phyloP scores from a whole-genome alignment of 306 rosid species.

The Cajanus cajan region DNA sequence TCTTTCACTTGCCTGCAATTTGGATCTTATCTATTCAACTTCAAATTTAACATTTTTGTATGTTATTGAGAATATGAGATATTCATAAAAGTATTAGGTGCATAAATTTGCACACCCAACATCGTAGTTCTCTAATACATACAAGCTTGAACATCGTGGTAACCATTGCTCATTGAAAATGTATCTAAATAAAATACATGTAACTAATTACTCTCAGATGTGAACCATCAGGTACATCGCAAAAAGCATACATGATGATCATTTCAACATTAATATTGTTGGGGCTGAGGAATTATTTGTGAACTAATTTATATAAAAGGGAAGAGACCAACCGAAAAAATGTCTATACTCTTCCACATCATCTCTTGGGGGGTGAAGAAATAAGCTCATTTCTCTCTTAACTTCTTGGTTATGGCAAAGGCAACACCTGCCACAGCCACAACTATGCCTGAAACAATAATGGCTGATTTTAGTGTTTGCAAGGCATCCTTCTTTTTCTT shows the following conservation, averaged over 20 bases:
- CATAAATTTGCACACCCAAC: background rate
- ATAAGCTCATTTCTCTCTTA: constrained; percentile 43
- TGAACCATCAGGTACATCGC: background rate
- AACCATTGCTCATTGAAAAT: background rate
- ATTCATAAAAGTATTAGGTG: background rate
- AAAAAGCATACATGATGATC: background rate
- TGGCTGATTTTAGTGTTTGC: constrained; percentile 42
- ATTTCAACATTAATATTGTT: background rate
- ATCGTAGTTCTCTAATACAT: too few relatives aligned
- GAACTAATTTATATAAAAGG: background rate
- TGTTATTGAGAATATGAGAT: too few relatives aligned
- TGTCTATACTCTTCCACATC: background rate
- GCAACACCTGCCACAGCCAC: constrained; percentile 53
- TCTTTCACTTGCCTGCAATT: too few relatives aligned
- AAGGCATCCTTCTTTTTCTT: constrained; percentile 21
- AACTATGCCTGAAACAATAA: constrained; percentile 49
- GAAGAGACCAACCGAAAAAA: background rate
- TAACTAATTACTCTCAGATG: background rate
- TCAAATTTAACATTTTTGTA: too few relatives aligned
- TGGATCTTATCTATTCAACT: too few relatives aligned
- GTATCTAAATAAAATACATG: background rate
- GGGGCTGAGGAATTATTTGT: constrained; percentile 15
- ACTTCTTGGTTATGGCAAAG: constrained; percentile 51
- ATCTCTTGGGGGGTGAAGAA: too few relatives aligned
- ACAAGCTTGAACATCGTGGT: background rate